Base-by-base conservation (phyloP, 2,329 filamentous ascomycete species). In the Alternaria alternata region DNA sequence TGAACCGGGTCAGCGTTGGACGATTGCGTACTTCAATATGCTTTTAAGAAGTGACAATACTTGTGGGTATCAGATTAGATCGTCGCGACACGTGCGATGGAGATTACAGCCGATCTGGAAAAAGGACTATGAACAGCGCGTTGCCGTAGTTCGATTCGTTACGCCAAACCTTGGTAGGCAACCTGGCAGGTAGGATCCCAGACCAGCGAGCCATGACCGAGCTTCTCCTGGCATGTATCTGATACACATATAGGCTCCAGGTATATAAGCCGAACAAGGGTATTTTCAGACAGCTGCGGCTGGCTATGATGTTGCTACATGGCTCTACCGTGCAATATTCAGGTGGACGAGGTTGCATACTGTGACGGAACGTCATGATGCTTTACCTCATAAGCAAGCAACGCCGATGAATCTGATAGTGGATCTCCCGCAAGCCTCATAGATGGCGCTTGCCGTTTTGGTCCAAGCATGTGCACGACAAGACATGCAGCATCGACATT, bases 341-440 rank as follows among this genome's bases (percentile, higher is more conserved):
- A 26, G 47, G 66, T 63, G 43, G 52, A 59, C 55, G 58, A 65
- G 62, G 69, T 72, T 70, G 68, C 72, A 74, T 70, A 61, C 36
- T 59, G 49, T 54, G 61, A 49, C 51, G 56, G 42, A 54, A 51
- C 54, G 54, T 54, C 61, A 63, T 53, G 57, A 42, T 38, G 57
- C 49, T 47, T 48, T 46, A 57, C 57, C 44, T 49, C 64, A 67
- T 64, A 67, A 69, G 66, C 53, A 68, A 71, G 57, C 57, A 65
- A 51, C 51, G 52, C 48, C 60, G 46, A 51, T 49, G 41, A 36
- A 62, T 49, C 57, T 61, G 63, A 53, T 51, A 59, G 64, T 65
- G 64, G 70, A 66, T 65, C 61, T 59, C 54, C 59, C 59, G 46
- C 55, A 64, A 67, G 70, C 67, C 71, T 64, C 59, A 24, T 59